A percentile compares a stretch with the other conserved stretches of the same genome.
Evolutionary conservation across 2,329 filamentous ascomycete genomes (phyloP).

Genomic region (Botrytis paeoniae): DNA sequence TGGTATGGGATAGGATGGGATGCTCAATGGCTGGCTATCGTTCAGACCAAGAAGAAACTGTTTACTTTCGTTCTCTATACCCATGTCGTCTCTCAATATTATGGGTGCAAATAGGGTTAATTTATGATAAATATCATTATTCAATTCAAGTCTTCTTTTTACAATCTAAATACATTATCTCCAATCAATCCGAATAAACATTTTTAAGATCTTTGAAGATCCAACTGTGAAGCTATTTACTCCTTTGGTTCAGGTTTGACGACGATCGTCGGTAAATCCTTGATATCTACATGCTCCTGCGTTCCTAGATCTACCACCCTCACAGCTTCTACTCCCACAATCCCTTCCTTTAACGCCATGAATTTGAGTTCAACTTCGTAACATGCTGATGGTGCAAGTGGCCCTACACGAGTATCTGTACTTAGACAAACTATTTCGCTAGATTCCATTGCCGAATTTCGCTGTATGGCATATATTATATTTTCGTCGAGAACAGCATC

Average conservation of each 20-base stretch:
- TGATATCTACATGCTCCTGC: constrained; percentile 74
- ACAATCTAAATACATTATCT: background rate
- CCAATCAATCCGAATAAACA: background rate
- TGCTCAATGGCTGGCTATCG: background rate
- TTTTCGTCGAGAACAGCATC: constrained; percentile 71
- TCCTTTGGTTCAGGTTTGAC: constrained; percentile 37
- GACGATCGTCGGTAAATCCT: constrained; percentile 68
- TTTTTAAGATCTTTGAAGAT: background rate
- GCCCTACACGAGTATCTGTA: constrained; percentile 70
- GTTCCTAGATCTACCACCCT: constrained; percentile 70
- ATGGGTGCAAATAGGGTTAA: background rate
- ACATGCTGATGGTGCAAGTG: constrained; percentile 68
- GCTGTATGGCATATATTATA: constrained; percentile 68
- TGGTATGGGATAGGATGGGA: background rate
- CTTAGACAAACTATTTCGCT: constrained; percentile 72
- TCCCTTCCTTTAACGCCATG: constrained; percentile 62
- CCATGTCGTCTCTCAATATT: background rate
- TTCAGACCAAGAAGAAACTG: background rate
- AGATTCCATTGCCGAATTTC: constrained; percentile 58
- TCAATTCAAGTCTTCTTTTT: background rate
- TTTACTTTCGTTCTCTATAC: background rate
- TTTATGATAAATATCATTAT: background rate
- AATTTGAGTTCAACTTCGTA: constrained; percentile 73
- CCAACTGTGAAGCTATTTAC: background rate
- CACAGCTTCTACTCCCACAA: constrained; percentile 69